Conservation (phyloP, 2,329 filamentous ascomycete species). For the Beauveria rudraprayagi region DNA sequence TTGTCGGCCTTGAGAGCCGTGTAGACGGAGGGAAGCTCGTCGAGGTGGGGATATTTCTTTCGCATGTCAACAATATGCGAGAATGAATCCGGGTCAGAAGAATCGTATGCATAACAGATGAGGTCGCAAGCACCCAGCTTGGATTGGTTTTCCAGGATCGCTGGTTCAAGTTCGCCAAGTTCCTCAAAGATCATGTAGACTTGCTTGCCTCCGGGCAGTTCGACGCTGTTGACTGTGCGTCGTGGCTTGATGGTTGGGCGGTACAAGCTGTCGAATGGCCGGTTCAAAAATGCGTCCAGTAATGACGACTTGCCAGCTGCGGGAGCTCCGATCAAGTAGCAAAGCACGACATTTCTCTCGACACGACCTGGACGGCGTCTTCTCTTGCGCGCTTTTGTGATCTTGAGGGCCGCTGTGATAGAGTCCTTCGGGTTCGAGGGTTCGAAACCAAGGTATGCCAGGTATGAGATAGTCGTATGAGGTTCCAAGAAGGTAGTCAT, state of each 20-base stretch:
- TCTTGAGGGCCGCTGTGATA: constrained; percentile 77
- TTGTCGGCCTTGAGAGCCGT: constrained; percentile 90
- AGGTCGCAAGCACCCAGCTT: constrained; percentile 92
- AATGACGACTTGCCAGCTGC: constrained; percentile 87
- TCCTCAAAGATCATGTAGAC: constrained; percentile 95
- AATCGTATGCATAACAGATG: constrained; percentile 93
- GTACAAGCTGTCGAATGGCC: constrained; percentile 76
- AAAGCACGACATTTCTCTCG: constrained; percentile 88
- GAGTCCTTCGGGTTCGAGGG: constrained; percentile 65
- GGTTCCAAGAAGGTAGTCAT: constrained; percentile 98
- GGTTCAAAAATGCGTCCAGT: constrained; percentile 82
- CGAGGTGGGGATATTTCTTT: constrained; percentile 70
- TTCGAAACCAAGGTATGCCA: constrained; percentile 94
- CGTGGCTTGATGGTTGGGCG: constrained; percentile 92
- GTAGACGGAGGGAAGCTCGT: constrained; percentile 85
- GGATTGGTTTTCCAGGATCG: constrained; percentile 82
- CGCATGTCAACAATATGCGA: constrained; percentile 80
- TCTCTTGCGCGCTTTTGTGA: constrained; percentile 85
- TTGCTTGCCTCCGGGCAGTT: constrained; percentile 91
- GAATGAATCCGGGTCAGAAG: constrained; percentile 92
- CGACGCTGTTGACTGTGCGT: constrained; percentile 90
- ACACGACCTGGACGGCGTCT: constrained; percentile 75
- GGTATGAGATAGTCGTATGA: constrained; percentile 89
- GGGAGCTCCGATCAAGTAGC: constrained; percentile 81
- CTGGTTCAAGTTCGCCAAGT: constrained; percentile 88